phyloP scores from a whole-genome alignment of 345 rosid genomes.

The Aquilaria yunnanensis region DNA sequence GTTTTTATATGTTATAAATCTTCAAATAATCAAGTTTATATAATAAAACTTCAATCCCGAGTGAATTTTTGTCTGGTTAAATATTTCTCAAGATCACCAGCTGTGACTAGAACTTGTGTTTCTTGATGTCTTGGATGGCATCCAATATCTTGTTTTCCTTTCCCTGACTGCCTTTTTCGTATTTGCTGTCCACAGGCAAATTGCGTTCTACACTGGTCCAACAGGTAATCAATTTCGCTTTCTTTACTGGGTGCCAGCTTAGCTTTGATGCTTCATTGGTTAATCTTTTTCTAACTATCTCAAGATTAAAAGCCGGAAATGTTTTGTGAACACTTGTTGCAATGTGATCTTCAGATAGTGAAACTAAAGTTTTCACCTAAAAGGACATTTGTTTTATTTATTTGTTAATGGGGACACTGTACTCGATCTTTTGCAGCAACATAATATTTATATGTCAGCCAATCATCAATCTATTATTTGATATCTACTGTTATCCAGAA shows the following conservation, averaged over 20 bases:
- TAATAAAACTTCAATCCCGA: too few relatives aligned
- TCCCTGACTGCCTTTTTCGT: not conserved
- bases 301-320: not conserved
- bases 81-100: too few relatives aligned
- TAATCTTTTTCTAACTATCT: not conserved
- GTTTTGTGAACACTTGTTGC: not conserved
- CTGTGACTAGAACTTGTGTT: too few relatives aligned
- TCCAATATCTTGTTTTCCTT: too few relatives aligned
- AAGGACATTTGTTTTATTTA: too few relatives aligned
- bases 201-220: slow-evolving; percentile 80
- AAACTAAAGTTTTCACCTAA: not conserved
- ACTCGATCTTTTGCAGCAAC: not conserved
- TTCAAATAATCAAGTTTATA: too few relatives aligned
- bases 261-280: not conserved
- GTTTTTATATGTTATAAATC: too few relatives aligned
- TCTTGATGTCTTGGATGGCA: not conserved
- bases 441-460: not conserved
- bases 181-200: slow-evolving; percentile 48
- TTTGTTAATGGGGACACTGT: too few relatives aligned
- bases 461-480: not conserved
- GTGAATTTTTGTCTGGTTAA: too few relatives aligned
- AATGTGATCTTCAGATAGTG: not conserved
- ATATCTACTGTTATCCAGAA: not conserved
- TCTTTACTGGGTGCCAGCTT: not conserved
- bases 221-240: slow-evolving; percentile 45